Base-by-base conservation (phyloP, 257 asterid species). In the Ilex aquifolium region DNA sequence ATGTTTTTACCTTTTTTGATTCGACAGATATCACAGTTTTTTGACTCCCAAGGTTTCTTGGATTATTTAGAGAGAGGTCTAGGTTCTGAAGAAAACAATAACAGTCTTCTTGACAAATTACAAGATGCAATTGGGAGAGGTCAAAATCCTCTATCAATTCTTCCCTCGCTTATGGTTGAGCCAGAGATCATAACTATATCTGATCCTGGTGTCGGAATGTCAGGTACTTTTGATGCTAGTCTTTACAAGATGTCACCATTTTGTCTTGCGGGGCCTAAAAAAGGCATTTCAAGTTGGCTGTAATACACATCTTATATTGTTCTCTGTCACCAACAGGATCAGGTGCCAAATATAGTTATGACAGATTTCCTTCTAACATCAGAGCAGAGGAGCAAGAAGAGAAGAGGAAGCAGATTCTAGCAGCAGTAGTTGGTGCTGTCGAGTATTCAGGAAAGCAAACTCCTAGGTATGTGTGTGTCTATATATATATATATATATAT, bases 71-170 rank as follows among this genome's bases (percentile, higher is more conserved):
- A 86, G 80, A 83, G 96, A 80, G 96, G 92, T 67, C 83, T 81
- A 56, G 95, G 95, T 65, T 81, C 90, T 68, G 88, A 86, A 66
- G 90, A 70, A 80, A 88, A 78, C 64, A 84, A 77, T 59, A 69
- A 79, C 65, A 88, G 85, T 79, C 92, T 91, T 77, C 95, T 91
- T 52, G 98, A 91, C 78, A 91, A 79, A 84, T 77, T 91, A 74
- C 98, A 91, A 75, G 96, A 91, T 82, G 95, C 98, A 65, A 79
- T 86, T 52, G 95, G 96, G 72, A 79, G 95, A 80, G 98, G 95
- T 76, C 95, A 91, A 70, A 83, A 80, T 75, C 90, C 95, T 63
- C 66, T 76, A 49, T 84, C 96, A 57, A 77, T 86, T 74, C 81
- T 91, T 69, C 83, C 93, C 5, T 60, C 86, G 29, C 68, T 70